Conservation (phyloP, 139 green algal species). For the Tetraselmis striata region DNA sequence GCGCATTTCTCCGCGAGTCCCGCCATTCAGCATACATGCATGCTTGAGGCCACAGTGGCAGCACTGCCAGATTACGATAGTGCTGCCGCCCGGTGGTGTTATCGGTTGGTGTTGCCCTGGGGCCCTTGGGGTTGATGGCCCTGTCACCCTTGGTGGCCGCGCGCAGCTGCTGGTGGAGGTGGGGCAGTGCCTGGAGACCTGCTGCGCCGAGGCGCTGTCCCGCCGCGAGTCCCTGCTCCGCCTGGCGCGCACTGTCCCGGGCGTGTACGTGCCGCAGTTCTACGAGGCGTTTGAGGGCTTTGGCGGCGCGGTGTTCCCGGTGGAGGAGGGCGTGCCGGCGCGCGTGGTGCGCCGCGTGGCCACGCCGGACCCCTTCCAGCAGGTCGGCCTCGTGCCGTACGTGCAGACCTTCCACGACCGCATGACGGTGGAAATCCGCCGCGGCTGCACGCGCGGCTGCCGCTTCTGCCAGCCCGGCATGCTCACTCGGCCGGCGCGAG, state of each 20-base stretch:
- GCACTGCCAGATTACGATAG: too few relatives aligned
- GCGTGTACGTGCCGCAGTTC: constrained; percentile 73
- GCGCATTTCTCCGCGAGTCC: too few relatives aligned
- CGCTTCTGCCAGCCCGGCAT: constrained; percentile 76
- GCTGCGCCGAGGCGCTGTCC: constrained; percentile 35
- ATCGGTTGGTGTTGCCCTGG: too few relatives aligned
- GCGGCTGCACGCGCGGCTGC: constrained; percentile 72
- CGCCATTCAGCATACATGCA: too few relatives aligned
- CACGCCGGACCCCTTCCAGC: constrained; percentile 54
- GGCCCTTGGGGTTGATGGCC: too few relatives aligned
- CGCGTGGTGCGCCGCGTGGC: constrained; percentile 50
- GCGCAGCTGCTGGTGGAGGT: constrained; percentile 55
- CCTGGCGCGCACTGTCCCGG: constrained; percentile 42
- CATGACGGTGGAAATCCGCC: constrained; percentile 64
- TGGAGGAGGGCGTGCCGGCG: constrained; percentile 44
- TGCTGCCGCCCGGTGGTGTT: too few relatives aligned
- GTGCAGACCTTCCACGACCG: constrained; percentile 66
- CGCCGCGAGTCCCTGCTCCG: constrained; percentile 45
- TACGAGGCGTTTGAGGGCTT: constrained; percentile 51
- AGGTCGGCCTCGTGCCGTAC: constrained; percentile 65
- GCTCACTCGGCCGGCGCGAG: constrained; percentile 60
- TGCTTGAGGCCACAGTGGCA: too few relatives aligned
- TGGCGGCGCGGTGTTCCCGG: constrained; percentile 59
- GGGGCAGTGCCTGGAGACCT: constrained; percentile 44
- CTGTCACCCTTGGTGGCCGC: too few relatives aligned